A percentile compares a stretch with the other conserved stretches of the same genome.
Conservation (phyloP, 148 eudicot species). For the Fagopyrum homotropicum region DNA sequence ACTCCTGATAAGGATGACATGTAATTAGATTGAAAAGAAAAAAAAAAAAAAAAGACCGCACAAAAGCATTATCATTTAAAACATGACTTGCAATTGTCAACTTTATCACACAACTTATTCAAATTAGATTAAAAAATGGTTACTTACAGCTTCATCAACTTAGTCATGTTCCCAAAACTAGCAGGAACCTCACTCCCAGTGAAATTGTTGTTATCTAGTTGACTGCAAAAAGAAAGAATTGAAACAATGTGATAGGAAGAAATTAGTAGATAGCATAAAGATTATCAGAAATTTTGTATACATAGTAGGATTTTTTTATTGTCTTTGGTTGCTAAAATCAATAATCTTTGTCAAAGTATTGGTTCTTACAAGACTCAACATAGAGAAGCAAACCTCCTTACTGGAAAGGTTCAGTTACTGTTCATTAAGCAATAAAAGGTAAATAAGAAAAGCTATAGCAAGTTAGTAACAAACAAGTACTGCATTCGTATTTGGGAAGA, state of each 20-base stretch:
- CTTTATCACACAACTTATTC: background rate
- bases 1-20: constrained; percentile 48
- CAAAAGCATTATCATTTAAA: too few relatives aligned
- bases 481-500: background rate
- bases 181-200: constrained; percentile 36
- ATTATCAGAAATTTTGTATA: too few relatives aligned
- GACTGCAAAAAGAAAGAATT: constrained; percentile 29
- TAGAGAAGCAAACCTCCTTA: background rate
- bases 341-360: too few relatives aligned
- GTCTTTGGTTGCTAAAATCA: background rate
- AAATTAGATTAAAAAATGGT: background rate
- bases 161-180: constrained; percentile 34
- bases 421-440: background rate
- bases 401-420: background rate
- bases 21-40: background rate
- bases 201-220: constrained; percentile 57
- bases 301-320: background rate
- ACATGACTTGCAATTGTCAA: background rate
- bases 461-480: too few relatives aligned
- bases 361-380: too few relatives aligned
- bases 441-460: background rate
- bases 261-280: background rate
- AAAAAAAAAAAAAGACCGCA: too few relatives aligned
- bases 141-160: constrained; percentile 45
- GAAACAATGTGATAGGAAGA: background rate